These are phyloP conservation scores for Pseudogymnoascus sp. DNA, from an alignment of 2,329 filamentous ascomycete species.

Conservation along the genomic window DNA sequence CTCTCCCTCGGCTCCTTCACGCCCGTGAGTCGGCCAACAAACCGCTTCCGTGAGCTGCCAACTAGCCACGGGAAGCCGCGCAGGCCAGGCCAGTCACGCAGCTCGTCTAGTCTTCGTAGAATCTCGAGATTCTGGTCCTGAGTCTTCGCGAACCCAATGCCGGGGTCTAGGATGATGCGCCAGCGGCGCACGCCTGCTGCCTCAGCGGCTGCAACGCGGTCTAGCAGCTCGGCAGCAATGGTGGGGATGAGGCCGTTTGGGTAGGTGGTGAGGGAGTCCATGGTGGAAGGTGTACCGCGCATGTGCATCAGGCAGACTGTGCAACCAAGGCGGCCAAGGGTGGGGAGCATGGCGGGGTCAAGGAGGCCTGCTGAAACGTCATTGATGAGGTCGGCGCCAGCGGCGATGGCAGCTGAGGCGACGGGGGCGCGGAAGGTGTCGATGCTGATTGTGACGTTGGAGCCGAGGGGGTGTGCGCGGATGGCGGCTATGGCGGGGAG, in stretches of 20 bases:
- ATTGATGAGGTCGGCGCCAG: slow-evolving; percentile 88
- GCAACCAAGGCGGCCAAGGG: slow-evolving; percentile 66
- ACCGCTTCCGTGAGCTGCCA: slow-evolving; percentile 80
- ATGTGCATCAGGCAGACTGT: slow-evolving; percentile 72
- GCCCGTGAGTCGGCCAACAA: slow-evolving; percentile 75
- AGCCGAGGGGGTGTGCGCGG: slow-evolving; percentile 53
- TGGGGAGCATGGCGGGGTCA: slow-evolving; percentile 73
- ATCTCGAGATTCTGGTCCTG: slow-evolving; percentile 73
- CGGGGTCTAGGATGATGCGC: slow-evolving; percentile 91
- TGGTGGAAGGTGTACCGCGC: slow-evolving; percentile 59
- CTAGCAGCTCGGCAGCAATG: slow-evolving; percentile 47
- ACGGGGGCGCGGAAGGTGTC: slow-evolving; percentile 89
- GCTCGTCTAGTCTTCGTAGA: slow-evolving; percentile 54
- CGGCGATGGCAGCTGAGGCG: slow-evolving; percentile 63
- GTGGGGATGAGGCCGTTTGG: slow-evolving; percentile 45
- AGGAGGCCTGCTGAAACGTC: slow-evolving; percentile 79
- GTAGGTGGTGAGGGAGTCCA: slow-evolving; percentile 52
- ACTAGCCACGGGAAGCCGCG: slow-evolving; percentile 76
- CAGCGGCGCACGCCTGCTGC: slow-evolving; percentile 77
- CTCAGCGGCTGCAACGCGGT: slow-evolving; percentile 63
- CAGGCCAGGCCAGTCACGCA: slow-evolving; percentile 57
- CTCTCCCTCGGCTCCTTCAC: slow-evolving; percentile 62
- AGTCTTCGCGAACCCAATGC: slow-evolving; percentile 88
- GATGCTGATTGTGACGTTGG: slow-evolving; percentile 66
- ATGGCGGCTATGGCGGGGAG: slow-evolving; percentile 71